Evolutionary conservation across 805 yeast genomes (phyloP), one percentile per base, ranked within the genome.

Genomic region (Myxozyma neglecta): DNA sequence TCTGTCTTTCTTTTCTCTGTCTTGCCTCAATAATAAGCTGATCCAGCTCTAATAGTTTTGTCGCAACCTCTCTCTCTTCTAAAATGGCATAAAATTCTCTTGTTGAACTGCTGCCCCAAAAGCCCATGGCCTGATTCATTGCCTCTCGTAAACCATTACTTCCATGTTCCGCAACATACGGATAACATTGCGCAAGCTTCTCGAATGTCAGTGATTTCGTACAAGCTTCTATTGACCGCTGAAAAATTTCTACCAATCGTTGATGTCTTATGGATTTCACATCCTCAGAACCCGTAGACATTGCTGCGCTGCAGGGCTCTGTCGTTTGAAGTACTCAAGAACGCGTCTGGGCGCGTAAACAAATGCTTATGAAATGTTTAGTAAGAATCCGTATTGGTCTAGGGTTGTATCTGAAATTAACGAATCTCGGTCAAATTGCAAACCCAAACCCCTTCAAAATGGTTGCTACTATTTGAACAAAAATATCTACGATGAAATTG

Each of bases 21-120:
- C 73, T 70, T 0, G 83, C 77, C 42, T 72, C 76, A 9, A 64
- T 68, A 10, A 78, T 72, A 40, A 83, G 73, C 20, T 70, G 70
- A 51, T 79, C 80, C 24, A 81, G 69, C 37, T 74, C 76, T 47
- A 71, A 71, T 37, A 79, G 66, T 64, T 78, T 79, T 40, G 66
- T 63, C 45, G 73, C 68, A 0, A 79, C 75, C 37, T 73, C 68
- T 37, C 81, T 69, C 48, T 85, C 88, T 10, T 72, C 71, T 69
- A 82, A 79, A 7, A 85, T 82, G 53, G 80, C 79, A 11, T 81
- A 80, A 65, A 85, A 84, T 67, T 85, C 89, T 53, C 79, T 75
- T 77, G 42, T 56, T 6, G 75, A 70, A n/a, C 80, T 76, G 35
- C 75, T 73, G 45, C 76, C 76, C 84, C 86, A 84, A 64, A 80